Conservation (phyloP, 2,329 filamentous ascomycete genomes). For the Tolypocladium tundrense region DNA sequence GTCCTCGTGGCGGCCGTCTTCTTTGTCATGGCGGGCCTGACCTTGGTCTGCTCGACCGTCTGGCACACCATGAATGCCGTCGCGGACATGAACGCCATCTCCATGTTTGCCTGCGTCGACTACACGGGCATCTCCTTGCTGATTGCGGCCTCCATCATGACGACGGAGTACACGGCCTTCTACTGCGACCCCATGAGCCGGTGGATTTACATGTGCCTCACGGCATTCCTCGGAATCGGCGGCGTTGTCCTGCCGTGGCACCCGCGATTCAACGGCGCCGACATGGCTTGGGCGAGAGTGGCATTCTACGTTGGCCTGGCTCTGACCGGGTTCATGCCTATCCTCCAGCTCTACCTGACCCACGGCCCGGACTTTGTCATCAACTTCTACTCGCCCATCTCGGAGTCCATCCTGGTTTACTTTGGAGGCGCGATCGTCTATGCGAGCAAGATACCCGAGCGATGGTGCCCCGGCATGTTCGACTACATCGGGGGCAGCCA, state of each 20-base stretch:
- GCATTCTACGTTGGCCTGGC: conserved; percentile 84
- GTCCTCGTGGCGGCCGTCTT: conserved; percentile 87
- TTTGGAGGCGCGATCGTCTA: conserved; percentile 77
- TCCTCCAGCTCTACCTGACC: conserved; percentile 71
- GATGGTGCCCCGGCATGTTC: conserved; percentile 86
- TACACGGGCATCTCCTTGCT: conserved; percentile 95
- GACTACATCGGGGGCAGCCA: conserved; percentile 94
- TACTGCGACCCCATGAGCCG: conserved; percentile 90
- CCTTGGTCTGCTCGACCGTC: conserved; percentile 84
- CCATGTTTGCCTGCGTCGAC: conserved; percentile 94
- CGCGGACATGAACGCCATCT: conserved; percentile 78
- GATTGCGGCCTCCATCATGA: conserved; percentile 93
- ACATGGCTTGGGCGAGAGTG: conserved; percentile 90
- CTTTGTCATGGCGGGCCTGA: conserved; percentile 93
- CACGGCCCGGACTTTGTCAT: conserved; percentile 72
- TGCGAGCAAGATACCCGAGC: conserved; percentile 83
- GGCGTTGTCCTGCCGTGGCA: conserved; percentile 94
- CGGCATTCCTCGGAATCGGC: conserved; percentile 69
- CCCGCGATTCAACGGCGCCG: conserved; percentile 80
- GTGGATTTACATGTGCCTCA: conserved; percentile 76
- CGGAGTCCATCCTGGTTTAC: conserved; percentile 82
- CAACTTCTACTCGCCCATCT: conserved; percentile 80
- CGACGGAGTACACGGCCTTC: conserved; percentile 96
- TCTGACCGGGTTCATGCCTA: conserved; percentile 78
- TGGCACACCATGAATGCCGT: conserved; percentile 99